phyloP scores from a whole-genome alignment of 805 yeast species.

The Starmerella kuoi region DNA sequence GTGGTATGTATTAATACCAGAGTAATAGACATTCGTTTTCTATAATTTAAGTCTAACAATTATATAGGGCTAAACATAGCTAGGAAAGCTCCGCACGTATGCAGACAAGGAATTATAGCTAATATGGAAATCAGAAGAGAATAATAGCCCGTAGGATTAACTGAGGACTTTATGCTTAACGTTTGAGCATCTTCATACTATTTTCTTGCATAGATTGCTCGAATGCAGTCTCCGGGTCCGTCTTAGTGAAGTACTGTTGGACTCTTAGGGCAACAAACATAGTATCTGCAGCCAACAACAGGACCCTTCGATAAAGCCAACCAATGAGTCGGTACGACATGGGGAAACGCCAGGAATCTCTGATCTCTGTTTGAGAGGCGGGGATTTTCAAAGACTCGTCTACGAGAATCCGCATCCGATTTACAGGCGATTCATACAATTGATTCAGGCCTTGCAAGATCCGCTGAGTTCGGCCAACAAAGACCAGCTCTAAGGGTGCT shows the following conservation, averaged over 20 bases:
- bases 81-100: no score
- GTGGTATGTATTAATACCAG: no score
- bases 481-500: constrained; percentile 55
- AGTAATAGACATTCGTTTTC: no score
- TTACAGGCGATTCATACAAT: constrained; percentile 59
- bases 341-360: constrained; percentile 5
- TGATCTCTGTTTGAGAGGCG: neutral
- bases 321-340: constrained; percentile 1
- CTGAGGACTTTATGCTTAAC: no score
- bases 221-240: constrained; percentile 17
- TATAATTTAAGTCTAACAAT: no score
- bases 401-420: constrained; percentile 53
- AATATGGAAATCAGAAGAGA: no score
- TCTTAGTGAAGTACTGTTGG: constrained; percentile 15
- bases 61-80: no score
- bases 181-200: constrained; percentile 10
- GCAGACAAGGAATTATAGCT: no score
- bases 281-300: constrained; percentile 13
- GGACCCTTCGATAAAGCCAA: constrained; percentile 14
- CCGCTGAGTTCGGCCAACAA: constrained; percentile 58
- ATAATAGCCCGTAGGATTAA: no score
- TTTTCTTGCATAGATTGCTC: constrained; percentile 14
- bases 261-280: constrained; percentile 10
- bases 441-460: constrained; percentile 62
- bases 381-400: constrained; percentile 35